Conservation (phyloP, 495 filamentous ascomycete genomes). For the Podospora anserina region DNA sequence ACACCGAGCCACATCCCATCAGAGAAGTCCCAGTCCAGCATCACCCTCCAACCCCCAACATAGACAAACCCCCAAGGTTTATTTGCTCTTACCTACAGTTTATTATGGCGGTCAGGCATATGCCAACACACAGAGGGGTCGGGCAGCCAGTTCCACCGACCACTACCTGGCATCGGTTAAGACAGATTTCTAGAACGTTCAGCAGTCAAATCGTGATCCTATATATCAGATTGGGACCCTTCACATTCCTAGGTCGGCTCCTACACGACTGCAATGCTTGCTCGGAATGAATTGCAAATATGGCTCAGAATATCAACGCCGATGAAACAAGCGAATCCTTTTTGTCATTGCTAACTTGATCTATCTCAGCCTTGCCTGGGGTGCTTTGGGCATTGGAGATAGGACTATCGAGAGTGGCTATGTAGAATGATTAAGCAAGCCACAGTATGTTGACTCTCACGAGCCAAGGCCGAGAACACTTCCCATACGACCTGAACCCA, state of each 20-base stretch:
- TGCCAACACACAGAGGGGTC: background rate
- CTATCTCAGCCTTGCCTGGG: too few relatives aligned
- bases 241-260: too few relatives aligned
- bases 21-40: background rate
- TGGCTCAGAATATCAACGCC: too few relatives aligned
- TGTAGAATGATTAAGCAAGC: background rate
- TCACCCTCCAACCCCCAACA: background rate
- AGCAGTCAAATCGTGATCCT: background rate
- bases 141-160: background rate
- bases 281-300: too few relatives aligned
- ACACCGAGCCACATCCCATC: background rate
- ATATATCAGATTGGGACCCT: too few relatives aligned
- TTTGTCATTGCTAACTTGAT: too few relatives aligned
- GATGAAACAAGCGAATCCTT: too few relatives aligned
- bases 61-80: background rate
- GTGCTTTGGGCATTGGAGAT: too few relatives aligned
- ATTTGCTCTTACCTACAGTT: background rate
- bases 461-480: background rate
- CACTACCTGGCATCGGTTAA: background rate
- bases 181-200: background rate
- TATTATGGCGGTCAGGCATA: conserved; percentile 1
- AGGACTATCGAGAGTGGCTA: background rate
- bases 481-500: background rate
- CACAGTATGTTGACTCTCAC: background rate
- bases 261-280: too few relatives aligned